phyloP scores from a whole-genome alignment of 176 grass and related monocot genomes.

The Miscanthus lutarioriparius region DNA sequence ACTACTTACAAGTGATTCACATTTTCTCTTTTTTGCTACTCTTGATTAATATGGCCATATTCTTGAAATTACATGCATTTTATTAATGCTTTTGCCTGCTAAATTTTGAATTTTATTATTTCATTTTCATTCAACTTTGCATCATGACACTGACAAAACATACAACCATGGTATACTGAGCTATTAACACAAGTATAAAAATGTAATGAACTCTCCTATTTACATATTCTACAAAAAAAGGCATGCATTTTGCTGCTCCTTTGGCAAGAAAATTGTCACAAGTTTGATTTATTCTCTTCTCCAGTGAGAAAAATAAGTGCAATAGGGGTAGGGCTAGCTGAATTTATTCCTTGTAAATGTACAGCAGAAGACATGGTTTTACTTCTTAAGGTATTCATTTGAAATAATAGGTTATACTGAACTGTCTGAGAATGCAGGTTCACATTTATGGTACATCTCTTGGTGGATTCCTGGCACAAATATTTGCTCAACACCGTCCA shows the following conservation, averaged over 20 bases:
- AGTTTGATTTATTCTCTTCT: constrained; percentile 8
- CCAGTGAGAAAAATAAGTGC: neutral
- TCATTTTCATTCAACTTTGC: constrained; percentile 6
- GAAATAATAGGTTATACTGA: constrained; percentile 5
- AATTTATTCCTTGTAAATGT: constrained; percentile 18
- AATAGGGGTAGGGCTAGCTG: neutral
- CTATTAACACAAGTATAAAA: neutral
- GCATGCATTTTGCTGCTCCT: neutral
- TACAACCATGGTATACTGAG: neutral
- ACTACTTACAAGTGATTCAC: neutral
- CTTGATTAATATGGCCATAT: neutral
- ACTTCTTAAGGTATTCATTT: neutral
- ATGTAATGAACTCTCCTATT: constrained; percentile 1
- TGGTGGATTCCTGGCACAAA: constrained; percentile 93
- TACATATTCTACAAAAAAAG: neutral
- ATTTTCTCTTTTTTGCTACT: constrained; percentile 1
- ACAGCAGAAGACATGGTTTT: constrained; percentile 7
- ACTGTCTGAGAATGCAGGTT: constrained; percentile 50
- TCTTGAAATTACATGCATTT: constrained; percentile 4
- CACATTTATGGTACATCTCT: constrained; percentile 99
- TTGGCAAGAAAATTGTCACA: neutral
- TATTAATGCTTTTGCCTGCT: constrained; percentile 7
- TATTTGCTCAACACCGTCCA: constrained; percentile 89
- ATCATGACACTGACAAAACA: neutral
- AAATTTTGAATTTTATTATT: neutral